Conservation (phyloP, 345 rosid genomes). For the Lepidium africanum region DNA sequence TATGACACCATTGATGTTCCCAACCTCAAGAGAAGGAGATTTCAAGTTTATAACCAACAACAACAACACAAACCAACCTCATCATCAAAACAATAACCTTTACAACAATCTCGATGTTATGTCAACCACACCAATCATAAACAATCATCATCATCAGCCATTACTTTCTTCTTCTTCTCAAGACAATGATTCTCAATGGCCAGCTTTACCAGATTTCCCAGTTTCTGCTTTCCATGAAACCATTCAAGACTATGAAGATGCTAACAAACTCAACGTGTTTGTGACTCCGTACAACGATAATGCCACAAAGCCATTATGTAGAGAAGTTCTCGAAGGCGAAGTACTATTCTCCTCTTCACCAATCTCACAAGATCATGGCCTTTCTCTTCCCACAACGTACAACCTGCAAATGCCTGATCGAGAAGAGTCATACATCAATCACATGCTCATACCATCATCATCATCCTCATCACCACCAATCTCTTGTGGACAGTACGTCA, state of each 20-base stretch:
- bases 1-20: conserved; percentile 32
- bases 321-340: conserved; percentile 44
- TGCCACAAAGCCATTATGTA: conserved; percentile 43
- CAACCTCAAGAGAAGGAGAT: conserved; percentile 40
- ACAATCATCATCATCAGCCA: conserved; percentile 5
- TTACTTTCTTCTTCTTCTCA: background rate
- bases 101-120: conserved; percentile 15
- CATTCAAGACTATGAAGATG: conserved; percentile 20
- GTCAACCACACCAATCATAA: background rate
- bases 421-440: conserved; percentile 49
- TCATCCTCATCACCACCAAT: conserved; percentile 36
- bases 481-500: conserved; percentile 37
- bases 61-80: conserved; percentile 17
- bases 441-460: conserved; percentile 48
- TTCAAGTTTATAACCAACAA: conserved; percentile 25
- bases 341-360: conserved; percentile 14
- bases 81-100: conserved; percentile 13
- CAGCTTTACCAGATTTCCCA: conserved; percentile 26
- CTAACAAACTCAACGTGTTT: conserved; percentile 14
- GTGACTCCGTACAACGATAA: conserved; percentile 23
- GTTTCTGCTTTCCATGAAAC: conserved; percentile 24
- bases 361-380: conserved; percentile 15
- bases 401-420: conserved; percentile 28
- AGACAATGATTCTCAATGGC: conserved; percentile 15
- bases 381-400: conserved; percentile 29